These are phyloP conservation scores for Sindora glabra DNA, from an alignment of 306 rosid species.

Conservation along the genomic window DNA sequence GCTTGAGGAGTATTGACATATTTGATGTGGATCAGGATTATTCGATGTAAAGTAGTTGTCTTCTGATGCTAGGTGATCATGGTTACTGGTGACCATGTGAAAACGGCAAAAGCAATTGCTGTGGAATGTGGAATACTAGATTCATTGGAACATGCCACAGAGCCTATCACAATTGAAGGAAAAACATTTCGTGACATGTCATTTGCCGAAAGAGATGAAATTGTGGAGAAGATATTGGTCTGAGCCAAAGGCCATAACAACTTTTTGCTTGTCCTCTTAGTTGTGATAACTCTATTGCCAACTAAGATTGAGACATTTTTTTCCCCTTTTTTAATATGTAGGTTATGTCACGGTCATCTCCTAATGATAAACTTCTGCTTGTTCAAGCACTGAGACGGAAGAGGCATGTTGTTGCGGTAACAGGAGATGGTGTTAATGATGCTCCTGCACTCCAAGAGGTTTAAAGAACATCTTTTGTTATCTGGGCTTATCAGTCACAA, in stretches of 20 bases:
- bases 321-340: too few species aligned
- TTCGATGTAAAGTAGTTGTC: neutral
- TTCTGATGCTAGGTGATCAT: conserved; percentile 61
- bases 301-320: too few species aligned
- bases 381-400: too few species aligned
- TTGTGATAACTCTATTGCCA: too few species aligned
- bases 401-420: too few species aligned
- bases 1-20: neutral
- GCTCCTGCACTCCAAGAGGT: too few species aligned
- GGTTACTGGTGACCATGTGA: conserved; percentile 95
- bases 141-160: conserved; percentile 48
- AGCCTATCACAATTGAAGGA: conserved; percentile 83
- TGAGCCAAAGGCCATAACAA: conserved; percentile 25
- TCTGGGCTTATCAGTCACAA: too few species aligned
- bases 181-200: conserved; percentile 60
- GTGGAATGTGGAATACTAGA: conserved; percentile 84
- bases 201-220: conserved; percentile 49
- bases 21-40: neutral
- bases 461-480: too few species aligned
- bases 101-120: conserved; percentile 93
- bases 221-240: conserved; percentile 63
- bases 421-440: too few species aligned
- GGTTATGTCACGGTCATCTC: too few species aligned
- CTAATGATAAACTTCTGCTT: too few species aligned
- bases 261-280: conserved; percentile 40